Conservation (phyloP, 192 early-diverging fungal genomes). For the Rhizoclosmatium globosum region DNA sequence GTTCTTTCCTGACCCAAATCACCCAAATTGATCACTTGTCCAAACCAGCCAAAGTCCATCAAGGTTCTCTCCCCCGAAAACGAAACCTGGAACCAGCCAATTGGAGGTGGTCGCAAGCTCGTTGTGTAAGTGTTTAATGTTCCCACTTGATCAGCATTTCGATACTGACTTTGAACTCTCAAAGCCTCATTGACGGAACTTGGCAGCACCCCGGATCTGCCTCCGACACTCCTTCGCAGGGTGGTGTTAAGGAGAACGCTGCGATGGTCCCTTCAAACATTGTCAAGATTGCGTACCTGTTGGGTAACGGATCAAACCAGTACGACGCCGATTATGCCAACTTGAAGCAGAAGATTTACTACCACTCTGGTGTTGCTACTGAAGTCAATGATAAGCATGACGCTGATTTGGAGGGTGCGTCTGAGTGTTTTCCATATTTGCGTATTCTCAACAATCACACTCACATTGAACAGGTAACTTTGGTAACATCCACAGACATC, state of each 20-base stretch:
- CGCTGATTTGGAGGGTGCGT: constrained; percentile 14
- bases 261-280: constrained; percentile 21
- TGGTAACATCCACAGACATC: constrained; percentile 24
- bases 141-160: too few species aligned
- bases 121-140: constrained; percentile 6
- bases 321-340: not conserved
- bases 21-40: too few species aligned
- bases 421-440: not conserved
- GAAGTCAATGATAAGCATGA: constrained; percentile 18
- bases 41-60: not conserved
- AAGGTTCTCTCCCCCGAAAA: not conserved
- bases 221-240: constrained; percentile 4
- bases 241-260: constrained; percentile 17
- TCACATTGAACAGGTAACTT: constrained; percentile 1
- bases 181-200: constrained; percentile 17
- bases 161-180: not conserved
- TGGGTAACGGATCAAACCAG: constrained; percentile 15
- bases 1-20: too few species aligned
- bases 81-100: not conserved
- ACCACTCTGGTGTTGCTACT: constrained; percentile 26
- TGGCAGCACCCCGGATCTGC: constrained; percentile 13
- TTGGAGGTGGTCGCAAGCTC: constrained; percentile 23
- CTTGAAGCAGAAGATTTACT: constrained; percentile 19
- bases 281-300: constrained; percentile 28
- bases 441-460: not conserved